These are phyloP conservation scores for Fusarium nurragi DNA, from an alignment of 2,329 filamentous ascomycete species.

Conservation along the genomic window DNA sequence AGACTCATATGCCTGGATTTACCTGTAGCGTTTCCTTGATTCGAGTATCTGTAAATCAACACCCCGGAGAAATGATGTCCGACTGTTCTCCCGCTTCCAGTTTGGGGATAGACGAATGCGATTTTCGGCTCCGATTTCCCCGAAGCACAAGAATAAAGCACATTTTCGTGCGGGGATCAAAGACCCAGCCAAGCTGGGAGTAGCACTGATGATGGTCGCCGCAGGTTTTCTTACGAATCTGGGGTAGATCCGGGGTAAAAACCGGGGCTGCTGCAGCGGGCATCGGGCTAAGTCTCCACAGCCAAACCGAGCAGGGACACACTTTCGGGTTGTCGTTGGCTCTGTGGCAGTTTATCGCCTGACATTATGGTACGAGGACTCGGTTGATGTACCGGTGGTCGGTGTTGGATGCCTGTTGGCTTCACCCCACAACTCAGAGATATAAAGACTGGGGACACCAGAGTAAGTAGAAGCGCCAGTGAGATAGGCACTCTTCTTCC, in stretches of 20 bases:
- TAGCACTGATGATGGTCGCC: background rate
- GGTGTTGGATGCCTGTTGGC: background rate
- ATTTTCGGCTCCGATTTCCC: constrained; percentile 20
- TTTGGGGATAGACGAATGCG: background rate
- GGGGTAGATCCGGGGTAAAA: constrained; percentile 38
- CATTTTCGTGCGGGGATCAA: background rate
- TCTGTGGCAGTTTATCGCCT: background rate
- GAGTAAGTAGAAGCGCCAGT: background rate
- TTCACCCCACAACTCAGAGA: constrained; percentile 8
- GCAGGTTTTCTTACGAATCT: background rate
- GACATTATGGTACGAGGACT: constrained; percentile 10
- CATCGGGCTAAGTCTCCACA: constrained; percentile 15
- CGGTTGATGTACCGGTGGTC: constrained; percentile 18
- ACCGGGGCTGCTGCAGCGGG: constrained; percentile 7
- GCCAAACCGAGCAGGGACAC: background rate
- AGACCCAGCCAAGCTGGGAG: background rate
- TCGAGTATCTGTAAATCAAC: too few relatives aligned
- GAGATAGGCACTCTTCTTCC: background rate
- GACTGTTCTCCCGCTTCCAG: background rate
- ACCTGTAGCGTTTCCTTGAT: too few relatives aligned
- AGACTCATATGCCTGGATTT: too few relatives aligned
- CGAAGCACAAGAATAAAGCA: background rate
- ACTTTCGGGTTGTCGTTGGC: background rate
- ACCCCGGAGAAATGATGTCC: background rate
- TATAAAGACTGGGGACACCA: constrained; percentile 23